These are phyloP conservation scores for Penicillium sp. DNA, from an alignment of 2,329 filamentous ascomycete genomes.

Conservation along the genomic window DNA sequence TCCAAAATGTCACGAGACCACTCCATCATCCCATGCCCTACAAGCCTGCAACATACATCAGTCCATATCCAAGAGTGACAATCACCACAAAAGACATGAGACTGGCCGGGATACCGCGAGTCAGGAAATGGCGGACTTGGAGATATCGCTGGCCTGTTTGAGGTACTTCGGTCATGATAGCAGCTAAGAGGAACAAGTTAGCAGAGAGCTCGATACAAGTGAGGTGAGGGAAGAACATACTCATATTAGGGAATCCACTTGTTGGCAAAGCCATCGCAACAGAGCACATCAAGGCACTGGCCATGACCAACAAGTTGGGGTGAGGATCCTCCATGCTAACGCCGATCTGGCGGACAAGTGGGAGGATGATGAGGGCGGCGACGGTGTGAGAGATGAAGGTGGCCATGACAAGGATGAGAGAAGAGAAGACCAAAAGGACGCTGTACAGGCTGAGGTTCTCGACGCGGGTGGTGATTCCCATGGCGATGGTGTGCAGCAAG, in stretches of 20 bases:
- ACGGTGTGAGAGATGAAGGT: conserved; percentile 98
- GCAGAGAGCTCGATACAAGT: conserved; percentile 7
- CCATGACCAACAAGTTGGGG: conserved; percentile 92
- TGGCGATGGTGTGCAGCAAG: conserved; percentile 77
- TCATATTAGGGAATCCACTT: conserved; percentile 98
- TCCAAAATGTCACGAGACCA: not conserved
- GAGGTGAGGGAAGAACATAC: conserved; percentile 50
- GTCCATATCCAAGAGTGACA: conserved; percentile 77
- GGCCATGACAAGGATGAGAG: conserved; percentile 78
- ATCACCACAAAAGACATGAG: conserved; percentile 72
- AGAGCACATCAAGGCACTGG: conserved; percentile 86
- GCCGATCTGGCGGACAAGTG: conserved; percentile 79
- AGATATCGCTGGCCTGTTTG: conserved; percentile 85
- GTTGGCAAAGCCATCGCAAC: conserved; percentile 97
- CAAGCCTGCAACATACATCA: conserved; percentile 70
- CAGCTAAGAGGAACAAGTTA: conserved; percentile 49
- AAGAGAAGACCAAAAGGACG: conserved; percentile 75
- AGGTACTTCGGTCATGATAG: conserved; percentile 98
- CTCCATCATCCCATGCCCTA: conserved; percentile 23
- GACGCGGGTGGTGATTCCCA: conserved; percentile 63
- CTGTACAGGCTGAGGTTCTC: conserved; percentile 73
- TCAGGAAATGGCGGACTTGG: conserved; percentile 87
- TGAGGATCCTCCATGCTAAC: conserved; percentile 77
- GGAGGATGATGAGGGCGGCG: conserved; percentile 86
- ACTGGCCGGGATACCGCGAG: conserved; percentile 79